phyloP scores from a whole-genome alignment of 1,284 basidiomycete species.

The Trichosporon ovoides region DNA sequence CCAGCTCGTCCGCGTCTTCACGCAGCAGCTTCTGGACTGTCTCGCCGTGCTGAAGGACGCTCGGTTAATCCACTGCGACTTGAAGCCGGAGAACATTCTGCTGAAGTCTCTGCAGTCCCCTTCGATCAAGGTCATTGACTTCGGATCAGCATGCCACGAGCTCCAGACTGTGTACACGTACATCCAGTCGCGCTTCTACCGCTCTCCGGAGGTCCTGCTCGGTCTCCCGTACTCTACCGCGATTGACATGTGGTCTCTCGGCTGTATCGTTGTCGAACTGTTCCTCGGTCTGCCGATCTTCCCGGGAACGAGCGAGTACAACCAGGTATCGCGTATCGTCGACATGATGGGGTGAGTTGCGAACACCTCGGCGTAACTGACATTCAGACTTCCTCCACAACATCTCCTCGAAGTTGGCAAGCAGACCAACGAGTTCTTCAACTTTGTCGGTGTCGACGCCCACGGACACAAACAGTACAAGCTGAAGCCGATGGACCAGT shows the following conservation, averaged over 20 bases:
- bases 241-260: conserved; percentile 99
- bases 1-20: conserved; percentile 96
- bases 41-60: conserved; percentile 91
- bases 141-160: conserved; percentile 98
- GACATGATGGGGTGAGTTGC: conserved; percentile 94
- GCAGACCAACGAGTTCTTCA: conserved; percentile 92
- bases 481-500: conserved; percentile 89
- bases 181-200: conserved; percentile 98
- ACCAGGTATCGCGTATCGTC: conserved; percentile 91
- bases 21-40: conserved; percentile 88
- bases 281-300: conserved; percentile 95
- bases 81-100: conserved; percentile 95
- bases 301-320: conserved; percentile 98
- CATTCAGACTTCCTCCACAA: conserved; percentile 67
- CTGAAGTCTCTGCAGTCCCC: conserved; percentile 96
- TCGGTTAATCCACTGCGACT: conserved; percentile 92
- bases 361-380: not conserved
- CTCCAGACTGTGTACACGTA: conserved; percentile 99
- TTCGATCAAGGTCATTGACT: conserved; percentile 98
- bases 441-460: conserved; percentile 64
- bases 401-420: conserved; percentile 96
- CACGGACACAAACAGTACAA: conserved; percentile 83
- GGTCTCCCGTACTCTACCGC: conserved; percentile 90
- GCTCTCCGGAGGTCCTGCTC: conserved; percentile 93
- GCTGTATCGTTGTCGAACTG: conserved; percentile 97